Base-by-base conservation (phyloP, 2,329 filamentous ascomycete species). In the Paraphoma chrysanthemicola region DNA sequence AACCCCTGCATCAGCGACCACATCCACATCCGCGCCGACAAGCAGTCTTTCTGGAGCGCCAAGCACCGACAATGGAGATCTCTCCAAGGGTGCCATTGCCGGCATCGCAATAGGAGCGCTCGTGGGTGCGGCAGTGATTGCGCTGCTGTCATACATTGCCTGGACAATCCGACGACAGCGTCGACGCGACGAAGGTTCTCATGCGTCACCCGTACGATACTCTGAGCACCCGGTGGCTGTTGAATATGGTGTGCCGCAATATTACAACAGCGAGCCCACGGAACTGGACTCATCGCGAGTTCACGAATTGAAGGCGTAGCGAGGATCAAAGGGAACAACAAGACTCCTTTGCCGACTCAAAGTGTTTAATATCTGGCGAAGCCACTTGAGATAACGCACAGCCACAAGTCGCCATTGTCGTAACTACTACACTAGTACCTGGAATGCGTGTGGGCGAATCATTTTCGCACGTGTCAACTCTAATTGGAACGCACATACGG, bases 41-140 rank as follows among this genome's bases (percentile, higher is more conserved):
- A 7, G 9, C 6, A n/a, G 18, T 18, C 2, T 10, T 18, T 23
- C 4, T 44, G 11, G 7, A 28, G 18, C 17, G 18, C 28, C 43
- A 9, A 28, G 12, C 2, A 5, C 43, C 28, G n/a, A 10, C 43
- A 39, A 33, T 4, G 36, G 18, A 28, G 41, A 4, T 3, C 29
- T 54, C 10, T 49, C 52, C 1, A 49, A 16, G 16, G 52, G 38
- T 16, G 46, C 39, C 4, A 54, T 44, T 10, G 52, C 52, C 14
- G 52, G 52, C 4, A 44, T 54, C 17, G 46, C 46, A n/a, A 49
- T 49, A 17, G 52, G 45, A 3, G 45, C 41, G 4, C 18, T 49
- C 11, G 46, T 49, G 31, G 52, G 52, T 4, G 33, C 17, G 12
- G 39, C 46, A 5, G 42, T 49, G 14, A 29, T 54, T 17, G 36